Evolutionary conservation across 2,329 filamentous ascomycete species (phyloP).

Genomic region (Alternaria metachromatica): DNA sequence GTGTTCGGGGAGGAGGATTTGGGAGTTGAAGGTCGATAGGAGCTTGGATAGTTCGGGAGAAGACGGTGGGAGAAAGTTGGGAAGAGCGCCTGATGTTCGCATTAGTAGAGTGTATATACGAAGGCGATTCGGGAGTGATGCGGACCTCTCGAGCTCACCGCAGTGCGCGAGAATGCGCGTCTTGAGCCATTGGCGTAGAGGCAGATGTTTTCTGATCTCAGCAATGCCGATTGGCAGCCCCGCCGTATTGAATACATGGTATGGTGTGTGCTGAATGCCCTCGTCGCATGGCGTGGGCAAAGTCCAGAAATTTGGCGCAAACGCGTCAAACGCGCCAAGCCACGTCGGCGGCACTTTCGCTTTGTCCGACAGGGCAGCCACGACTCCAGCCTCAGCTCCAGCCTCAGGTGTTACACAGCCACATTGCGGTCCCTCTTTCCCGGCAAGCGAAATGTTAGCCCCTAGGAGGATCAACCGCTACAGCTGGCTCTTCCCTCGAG

Average conservation of each 20-base stretch:
- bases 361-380: constrained; percentile 7
- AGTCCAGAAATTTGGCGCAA: constrained; percentile 28
- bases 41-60: constrained; percentile 50
- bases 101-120: constrained; percentile 2
- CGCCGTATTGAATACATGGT: constrained; percentile 43
- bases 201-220: constrained; percentile 13
- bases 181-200: constrained; percentile 28
- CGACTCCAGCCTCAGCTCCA: constrained; percentile 11
- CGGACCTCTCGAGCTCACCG: constrained; percentile 33
- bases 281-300: constrained; percentile 2
- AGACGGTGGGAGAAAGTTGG: constrained; percentile 51
- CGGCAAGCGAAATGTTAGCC: constrained; percentile 11
- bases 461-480: constrained; percentile 12
- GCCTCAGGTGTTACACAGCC: constrained; percentile 17
- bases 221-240: constrained; percentile 36
- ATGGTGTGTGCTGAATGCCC: constrained; percentile 3
- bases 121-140: not conserved
- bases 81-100: constrained; percentile 42
- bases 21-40: constrained; percentile 51
- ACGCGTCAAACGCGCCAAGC: constrained; percentile 39
- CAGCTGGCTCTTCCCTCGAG: constrained; percentile 29
- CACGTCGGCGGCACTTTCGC: not conserved
- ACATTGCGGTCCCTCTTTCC: constrained; percentile 19
- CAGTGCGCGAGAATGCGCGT: constrained; percentile 40
- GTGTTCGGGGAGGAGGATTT: constrained; percentile 54